These are phyloP conservation scores for Thelephora ganbajun DNA, from an alignment of 768 basidiomycete genomes.

Conservation along the genomic window DNA sequence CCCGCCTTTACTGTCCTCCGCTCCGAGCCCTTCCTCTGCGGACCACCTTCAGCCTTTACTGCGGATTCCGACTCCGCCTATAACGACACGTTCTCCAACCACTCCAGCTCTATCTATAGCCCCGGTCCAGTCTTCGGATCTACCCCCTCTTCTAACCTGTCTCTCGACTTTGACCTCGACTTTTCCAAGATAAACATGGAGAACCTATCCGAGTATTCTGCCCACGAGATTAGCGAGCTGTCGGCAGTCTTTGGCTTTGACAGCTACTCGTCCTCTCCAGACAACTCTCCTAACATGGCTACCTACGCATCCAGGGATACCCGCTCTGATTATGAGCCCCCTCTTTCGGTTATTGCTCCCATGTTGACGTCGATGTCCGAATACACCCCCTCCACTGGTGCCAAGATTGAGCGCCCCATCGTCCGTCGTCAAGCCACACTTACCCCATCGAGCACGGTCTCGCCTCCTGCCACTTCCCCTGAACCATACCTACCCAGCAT, in stretches of 20 bases:
- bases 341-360: slow-evolving; percentile 28
- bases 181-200: slow-evolving; percentile 44
- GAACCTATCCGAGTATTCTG: slow-evolving; percentile 36
- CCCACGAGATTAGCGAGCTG: slow-evolving; percentile 3
- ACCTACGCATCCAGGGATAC: slow-evolving; percentile 28
- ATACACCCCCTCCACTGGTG: slow-evolving; percentile 22
- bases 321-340: slow-evolving; percentile 54
- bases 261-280: slow-evolving; percentile 9
- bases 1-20: slow-evolving; percentile 46
- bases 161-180: slow-evolving; percentile 61
- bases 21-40: slow-evolving; percentile 47
- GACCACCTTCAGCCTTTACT: slow-evolving; percentile 68
- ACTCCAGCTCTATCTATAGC: slow-evolving; percentile 60
- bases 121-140: slow-evolving; percentile 23
- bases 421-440: slow-evolving; percentile 15
- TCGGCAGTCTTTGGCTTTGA: slow-evolving; percentile 6
- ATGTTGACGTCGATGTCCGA: slow-evolving; percentile 33
- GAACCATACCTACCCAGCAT: slow-evolving; percentile 27
- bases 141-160: slow-evolving; percentile 35
- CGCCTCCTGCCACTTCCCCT: slow-evolving; percentile 40
- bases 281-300: slow-evolving; percentile 12
- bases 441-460: slow-evolving; percentile 25
- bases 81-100: slow-evolving; percentile 35
- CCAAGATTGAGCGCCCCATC: slow-evolving; percentile 9
- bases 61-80: slow-evolving; percentile 64